A percentile compares a stretch with the other conserved stretches of the same genome.
Evolutionary conservation across 2,329 filamentous ascomycete species (phyloP).

Genomic region (Penicillium sp.): DNA sequence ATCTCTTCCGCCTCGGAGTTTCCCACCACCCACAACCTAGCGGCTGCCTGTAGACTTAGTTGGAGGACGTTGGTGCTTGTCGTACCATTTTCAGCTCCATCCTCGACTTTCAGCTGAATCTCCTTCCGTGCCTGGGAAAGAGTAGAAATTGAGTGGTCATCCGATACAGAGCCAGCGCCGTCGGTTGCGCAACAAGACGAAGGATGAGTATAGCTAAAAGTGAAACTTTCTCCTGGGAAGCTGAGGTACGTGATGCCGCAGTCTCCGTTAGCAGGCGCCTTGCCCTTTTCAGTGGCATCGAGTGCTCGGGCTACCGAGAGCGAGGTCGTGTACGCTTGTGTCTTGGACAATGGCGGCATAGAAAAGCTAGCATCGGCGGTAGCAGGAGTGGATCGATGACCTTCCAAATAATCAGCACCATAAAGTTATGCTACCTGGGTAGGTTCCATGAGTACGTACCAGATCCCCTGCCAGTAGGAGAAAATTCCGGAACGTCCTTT

Average conservation of each 20-base stretch:
- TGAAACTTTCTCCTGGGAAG: neutral
- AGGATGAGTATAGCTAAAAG: neutral
- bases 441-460: neutral
- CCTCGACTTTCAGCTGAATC: neutral
- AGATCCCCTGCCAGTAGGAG: neutral
- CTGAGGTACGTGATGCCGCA: neutral
- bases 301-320: neutral
- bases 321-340: neutral
- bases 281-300: neutral
- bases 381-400: neutral
- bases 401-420: neutral
- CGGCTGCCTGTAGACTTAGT: neutral
- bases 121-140: neutral
- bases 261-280: neutral
- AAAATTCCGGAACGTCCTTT: neutral
- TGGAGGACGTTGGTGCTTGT: neutral
- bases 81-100: neutral
- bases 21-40: neutral
- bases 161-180: too few species aligned
- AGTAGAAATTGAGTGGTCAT: neutral
- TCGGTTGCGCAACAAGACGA: neutral
- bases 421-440: neutral
- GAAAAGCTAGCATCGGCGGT: neutral
- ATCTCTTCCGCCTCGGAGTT: neutral
- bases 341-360: neutral